Conservation (phyloP, 2,329 filamentous ascomycete genomes). For the Amphichorda felina region DNA sequence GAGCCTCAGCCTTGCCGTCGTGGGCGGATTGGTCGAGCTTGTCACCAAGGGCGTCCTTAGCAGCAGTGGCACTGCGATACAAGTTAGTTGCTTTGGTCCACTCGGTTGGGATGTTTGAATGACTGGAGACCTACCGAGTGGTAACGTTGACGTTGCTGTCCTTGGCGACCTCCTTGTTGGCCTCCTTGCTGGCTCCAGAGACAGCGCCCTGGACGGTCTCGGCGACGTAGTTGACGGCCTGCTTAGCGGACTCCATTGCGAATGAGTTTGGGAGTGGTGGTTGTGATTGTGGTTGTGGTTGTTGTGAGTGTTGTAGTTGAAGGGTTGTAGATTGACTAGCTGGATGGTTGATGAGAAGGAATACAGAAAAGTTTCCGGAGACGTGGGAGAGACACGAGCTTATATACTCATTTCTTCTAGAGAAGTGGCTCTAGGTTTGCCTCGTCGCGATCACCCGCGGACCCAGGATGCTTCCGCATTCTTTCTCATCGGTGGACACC, state of each 20-base stretch:
- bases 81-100: constrained; percentile 6
- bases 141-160: constrained; percentile 36
- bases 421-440: no score
- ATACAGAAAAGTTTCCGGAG: no score
- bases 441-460: no score
- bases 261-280: constrained; percentile 8
- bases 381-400: no score
- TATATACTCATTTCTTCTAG: no score
- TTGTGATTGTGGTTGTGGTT: not conserved
- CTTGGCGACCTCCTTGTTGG: constrained; percentile 60
- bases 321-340: not conserved
- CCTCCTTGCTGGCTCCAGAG: constrained; percentile 51
- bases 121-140: constrained; percentile 38
- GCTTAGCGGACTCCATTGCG: constrained; percentile 42
- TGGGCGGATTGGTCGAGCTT: constrained; percentile 30
- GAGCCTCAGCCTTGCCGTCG: constrained; percentile 27
- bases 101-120: not conserved
- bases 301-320: not conserved
- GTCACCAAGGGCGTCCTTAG: constrained; percentile 36
- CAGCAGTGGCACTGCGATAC: constrained; percentile 21
- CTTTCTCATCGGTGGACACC: no score
- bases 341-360: not conserved
- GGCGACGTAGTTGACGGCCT: constrained; percentile 57
- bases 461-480: no score
- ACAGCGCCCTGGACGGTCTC: constrained; percentile 49